phyloP scores from a whole-genome alignment of 2,329 filamentous ascomycete species.

The Cryphonectria carpinicola region DNA sequence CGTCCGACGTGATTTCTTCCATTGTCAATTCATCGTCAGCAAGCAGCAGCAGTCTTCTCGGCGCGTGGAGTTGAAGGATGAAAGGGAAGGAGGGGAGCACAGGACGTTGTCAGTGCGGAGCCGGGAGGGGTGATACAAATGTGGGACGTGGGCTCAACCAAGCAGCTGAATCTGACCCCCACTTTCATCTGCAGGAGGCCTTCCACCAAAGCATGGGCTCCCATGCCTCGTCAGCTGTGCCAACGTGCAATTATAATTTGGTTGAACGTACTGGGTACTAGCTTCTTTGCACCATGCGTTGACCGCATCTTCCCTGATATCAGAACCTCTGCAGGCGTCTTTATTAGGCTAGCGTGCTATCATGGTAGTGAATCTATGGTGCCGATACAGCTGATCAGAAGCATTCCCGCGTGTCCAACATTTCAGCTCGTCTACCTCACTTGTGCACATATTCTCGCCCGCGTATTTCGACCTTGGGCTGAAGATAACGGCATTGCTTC shows the following conservation, averaged over 20 bases:
- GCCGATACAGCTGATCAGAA: not conserved
- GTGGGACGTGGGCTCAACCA: not conserved
- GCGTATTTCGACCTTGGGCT: not conserved
- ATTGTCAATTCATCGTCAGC: not conserved
- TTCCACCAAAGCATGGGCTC: slow-evolving; percentile 6
- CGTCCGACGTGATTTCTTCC: not conserved
- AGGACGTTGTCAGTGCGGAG: not conserved
- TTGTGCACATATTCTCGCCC: not conserved
- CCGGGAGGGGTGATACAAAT: not conserved
- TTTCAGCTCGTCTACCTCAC: not conserved
- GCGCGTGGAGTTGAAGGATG: not conserved
- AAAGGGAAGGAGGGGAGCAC: not conserved
- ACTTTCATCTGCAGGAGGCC: slow-evolving; percentile 15
- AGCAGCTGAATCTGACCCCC: not conserved
- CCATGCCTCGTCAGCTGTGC: not conserved
- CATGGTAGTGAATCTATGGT: not conserved
- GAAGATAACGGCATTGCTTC: not conserved
- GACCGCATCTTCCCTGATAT: not conserved
- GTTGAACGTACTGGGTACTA: not conserved
- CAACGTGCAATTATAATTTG: not conserved
- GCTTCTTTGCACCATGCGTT: not conserved
- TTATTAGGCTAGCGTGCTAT: not conserved
- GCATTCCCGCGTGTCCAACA: not conserved
- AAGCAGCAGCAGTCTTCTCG: not conserved
- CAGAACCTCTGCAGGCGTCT: not conserved